These are phyloP conservation scores for Solanum piurae DNA, from an alignment of 257 asterid species.

Conservation along the genomic window DNA sequence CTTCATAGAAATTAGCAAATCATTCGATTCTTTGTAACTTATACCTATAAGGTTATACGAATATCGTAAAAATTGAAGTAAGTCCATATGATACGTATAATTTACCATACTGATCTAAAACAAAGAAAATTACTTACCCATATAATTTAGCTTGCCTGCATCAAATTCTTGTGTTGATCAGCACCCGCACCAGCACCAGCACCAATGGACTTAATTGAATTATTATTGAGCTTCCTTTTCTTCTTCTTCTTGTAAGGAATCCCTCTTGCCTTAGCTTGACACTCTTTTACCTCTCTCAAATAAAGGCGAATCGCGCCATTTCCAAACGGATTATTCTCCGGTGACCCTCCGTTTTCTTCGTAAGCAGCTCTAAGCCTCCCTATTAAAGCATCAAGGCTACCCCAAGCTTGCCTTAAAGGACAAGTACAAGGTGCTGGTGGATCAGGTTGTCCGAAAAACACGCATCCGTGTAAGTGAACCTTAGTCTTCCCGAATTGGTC, in stretches of 20 bases:
- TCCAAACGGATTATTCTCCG: conserved; percentile 69
- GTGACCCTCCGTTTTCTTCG: conserved; percentile 85
- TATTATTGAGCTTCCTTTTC: conserved; percentile 40
- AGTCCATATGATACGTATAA: background rate
- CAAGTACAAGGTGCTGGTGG: conserved; percentile 94
- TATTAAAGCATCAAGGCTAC: conserved; percentile 85
- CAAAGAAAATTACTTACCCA: background rate
- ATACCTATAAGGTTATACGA: background rate
- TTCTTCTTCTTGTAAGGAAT: conserved; percentile 82
- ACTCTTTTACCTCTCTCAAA: conserved; percentile 75
- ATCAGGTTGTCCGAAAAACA: conserved; percentile 83
- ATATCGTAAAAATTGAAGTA: background rate
- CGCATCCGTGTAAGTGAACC: conserved; percentile 73
- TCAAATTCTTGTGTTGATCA: conserved; percentile 28
- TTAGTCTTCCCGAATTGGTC: conserved; percentile 92
- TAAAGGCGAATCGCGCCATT: conserved; percentile 69
- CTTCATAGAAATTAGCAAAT: background rate
- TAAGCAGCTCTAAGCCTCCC: conserved; percentile 90
- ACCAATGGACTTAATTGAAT: conserved; percentile 11
- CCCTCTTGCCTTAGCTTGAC: conserved; percentile 89
- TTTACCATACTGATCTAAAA: background rate
- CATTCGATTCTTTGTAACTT: background rate
- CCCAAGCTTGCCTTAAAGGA: conserved; percentile 94
- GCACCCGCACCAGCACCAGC: background rate
- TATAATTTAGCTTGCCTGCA: conserved; percentile 12